Percentiles rank a stretch among this genome's conserved stretches.
Conservation (phyloP, 306 rosid genomes). For the Fagus crenata region DNA sequence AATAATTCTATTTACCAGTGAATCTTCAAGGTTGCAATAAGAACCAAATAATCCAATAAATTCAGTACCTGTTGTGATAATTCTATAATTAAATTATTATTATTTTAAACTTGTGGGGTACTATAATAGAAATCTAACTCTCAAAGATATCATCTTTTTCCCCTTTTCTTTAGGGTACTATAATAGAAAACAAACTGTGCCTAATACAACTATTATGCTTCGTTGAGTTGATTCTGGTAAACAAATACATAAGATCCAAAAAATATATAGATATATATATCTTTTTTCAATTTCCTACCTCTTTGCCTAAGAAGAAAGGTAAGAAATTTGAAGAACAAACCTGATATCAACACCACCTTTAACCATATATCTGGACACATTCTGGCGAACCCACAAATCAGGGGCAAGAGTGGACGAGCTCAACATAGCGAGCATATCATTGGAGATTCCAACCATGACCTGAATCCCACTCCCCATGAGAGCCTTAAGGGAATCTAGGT, state of each 20-base stretch:
- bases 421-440: constrained; percentile 64
- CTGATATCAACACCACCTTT: no score
- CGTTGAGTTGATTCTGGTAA: background rate
- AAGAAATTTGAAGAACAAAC: background rate
- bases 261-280: background rate
- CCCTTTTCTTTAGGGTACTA: background rate
- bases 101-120: no score
- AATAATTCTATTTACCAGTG: no score
- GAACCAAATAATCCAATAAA: background rate
- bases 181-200: background rate
- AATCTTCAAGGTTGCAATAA: background rate
- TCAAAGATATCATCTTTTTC: background rate
- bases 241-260: background rate
- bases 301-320: background rate
- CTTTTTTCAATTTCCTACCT: background rate
- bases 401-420: constrained; percentile 39
- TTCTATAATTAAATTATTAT: no score
- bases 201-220: background rate
- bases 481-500: constrained; percentile 50
- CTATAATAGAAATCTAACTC: no score
- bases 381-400: no score
- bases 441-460: constrained; percentile 86
- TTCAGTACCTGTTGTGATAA: no score
- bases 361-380: no score
- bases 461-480: constrained; percentile 75